These are phyloP conservation scores for Colletotrichum sp. DNA, from an alignment of 2,329 filamentous ascomycete genomes.

Conservation along the genomic window DNA sequence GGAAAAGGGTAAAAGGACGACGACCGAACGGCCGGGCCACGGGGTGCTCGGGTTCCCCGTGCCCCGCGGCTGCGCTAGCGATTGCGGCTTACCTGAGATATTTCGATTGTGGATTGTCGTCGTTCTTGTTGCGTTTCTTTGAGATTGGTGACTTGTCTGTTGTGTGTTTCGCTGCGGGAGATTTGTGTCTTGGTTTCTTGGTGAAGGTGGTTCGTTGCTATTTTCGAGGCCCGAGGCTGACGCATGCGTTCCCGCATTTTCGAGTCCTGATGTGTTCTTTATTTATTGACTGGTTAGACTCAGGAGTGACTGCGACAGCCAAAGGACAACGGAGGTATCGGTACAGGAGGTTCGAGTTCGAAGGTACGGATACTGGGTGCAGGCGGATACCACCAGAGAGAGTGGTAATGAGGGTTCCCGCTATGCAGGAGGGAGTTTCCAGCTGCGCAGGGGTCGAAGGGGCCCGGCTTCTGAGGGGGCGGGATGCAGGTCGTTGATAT, in stretches of 20 bases:
- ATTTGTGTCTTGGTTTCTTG: background rate
- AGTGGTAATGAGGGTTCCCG: background rate
- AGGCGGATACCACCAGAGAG: background rate
- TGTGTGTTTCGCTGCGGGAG: background rate
- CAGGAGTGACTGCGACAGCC: background rate
- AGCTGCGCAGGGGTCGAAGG: conserved; percentile 10
- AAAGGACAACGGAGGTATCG: background rate
- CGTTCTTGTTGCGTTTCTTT: background rate
- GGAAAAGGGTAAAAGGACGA: background rate
- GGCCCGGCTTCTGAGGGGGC: background rate
- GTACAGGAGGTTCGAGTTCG: background rate
- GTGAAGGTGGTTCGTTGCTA: background rate
- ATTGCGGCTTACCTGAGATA: background rate
- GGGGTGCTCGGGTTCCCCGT: conserved; percentile 8
- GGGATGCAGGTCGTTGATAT: conserved; percentile 13
- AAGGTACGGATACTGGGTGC: background rate
- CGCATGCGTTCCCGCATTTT: background rate
- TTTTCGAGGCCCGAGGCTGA: background rate
- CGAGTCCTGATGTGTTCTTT: background rate
- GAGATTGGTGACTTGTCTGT: background rate
- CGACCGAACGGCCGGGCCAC: conserved; percentile 1
- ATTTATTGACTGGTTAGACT: background rate
- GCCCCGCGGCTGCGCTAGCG: background rate
- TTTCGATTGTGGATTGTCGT: background rate
- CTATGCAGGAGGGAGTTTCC: conserved; percentile 1